Evolutionary conservation across 257 asterid genomes (phyloP).

Genomic region (Solanum tacnaense): DNA sequence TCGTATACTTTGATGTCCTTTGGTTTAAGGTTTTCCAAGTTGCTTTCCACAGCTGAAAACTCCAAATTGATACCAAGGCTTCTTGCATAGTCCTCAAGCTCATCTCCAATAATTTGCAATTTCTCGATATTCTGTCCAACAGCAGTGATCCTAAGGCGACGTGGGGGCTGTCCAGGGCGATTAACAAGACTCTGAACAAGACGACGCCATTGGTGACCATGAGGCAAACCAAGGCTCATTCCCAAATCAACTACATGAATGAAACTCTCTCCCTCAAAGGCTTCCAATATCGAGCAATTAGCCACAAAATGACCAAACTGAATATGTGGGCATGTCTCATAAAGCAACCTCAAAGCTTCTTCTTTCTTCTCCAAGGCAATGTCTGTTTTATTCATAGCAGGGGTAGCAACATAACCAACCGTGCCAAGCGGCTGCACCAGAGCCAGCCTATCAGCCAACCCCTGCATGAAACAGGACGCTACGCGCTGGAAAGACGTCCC

Average conservation of each 20-base stretch:
- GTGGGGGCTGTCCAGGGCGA: constrained; percentile 19
- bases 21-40: constrained; percentile 42
- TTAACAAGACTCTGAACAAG: constrained; percentile 45
- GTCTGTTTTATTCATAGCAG: constrained; percentile 28
- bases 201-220: constrained; percentile 64
- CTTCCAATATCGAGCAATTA: constrained; percentile 57
- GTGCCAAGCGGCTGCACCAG: constrained; percentile 68
- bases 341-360: constrained; percentile 49
- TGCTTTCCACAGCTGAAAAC: constrained; percentile 44
- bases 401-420: constrained; percentile 29
- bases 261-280: constrained; percentile 90
- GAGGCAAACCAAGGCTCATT: constrained; percentile 59
- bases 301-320: constrained; percentile 69
- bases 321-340: constrained; percentile 55
- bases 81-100: constrained; percentile 39
- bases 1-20: constrained; percentile 31
- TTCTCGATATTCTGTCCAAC: constrained; percentile 34
- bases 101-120: constrained; percentile 40
- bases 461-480: constrained; percentile 71
- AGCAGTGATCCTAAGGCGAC: constrained; percentile 45
- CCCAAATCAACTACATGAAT: constrained; percentile 79
- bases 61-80: constrained; percentile 31
- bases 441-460: constrained; percentile 52
- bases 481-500: constrained; percentile 87
- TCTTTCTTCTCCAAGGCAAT: constrained; percentile 38